Conservation (phyloP, 2,329 filamentous ascomycete genomes). For the Phialemoniopsis sp. region DNA sequence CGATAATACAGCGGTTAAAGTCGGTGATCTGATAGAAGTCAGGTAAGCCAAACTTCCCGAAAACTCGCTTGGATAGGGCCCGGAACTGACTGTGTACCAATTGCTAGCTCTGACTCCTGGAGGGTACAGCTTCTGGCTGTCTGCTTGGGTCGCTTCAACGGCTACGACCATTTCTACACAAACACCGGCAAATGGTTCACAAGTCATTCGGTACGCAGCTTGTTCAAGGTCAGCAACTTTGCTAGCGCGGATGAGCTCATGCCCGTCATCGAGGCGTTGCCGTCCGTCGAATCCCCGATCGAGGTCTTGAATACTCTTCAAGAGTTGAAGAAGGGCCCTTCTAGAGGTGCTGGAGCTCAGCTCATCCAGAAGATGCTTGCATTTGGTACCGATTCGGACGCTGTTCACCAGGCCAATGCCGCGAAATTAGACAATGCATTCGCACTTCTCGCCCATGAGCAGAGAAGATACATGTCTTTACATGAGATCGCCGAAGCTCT, state of each 20-base stretch:
- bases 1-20: constrained; percentile 15
- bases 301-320: constrained; percentile 30
- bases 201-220: constrained; percentile 32
- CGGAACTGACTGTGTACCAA: background rate
- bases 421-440: constrained; percentile 42
- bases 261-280: constrained; percentile 32
- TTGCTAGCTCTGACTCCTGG: constrained; percentile 12
- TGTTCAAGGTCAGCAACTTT: constrained; percentile 48
- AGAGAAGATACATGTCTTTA: constrained; percentile 42
- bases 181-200: constrained; percentile 47
- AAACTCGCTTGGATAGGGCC: background rate
- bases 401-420: constrained; percentile 43
- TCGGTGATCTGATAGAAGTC: constrained; percentile 50
- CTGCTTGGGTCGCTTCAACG: constrained; percentile 46
- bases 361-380: constrained; percentile 43
- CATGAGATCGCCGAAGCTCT: constrained; percentile 44
- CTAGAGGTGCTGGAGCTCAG: constrained; percentile 32
- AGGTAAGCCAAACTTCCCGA: constrained; percentile 19
- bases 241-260: constrained; percentile 32
- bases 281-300: constrained; percentile 18
- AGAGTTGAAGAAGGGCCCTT: constrained; percentile 32
- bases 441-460: constrained; percentile 27
- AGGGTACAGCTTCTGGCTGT: constrained; percentile 44
- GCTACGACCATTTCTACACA: constrained; percentile 50
- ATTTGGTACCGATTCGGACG: constrained; percentile 37